Evolutionary conservation across 257 asterid species (phyloP), one percentile per base, ranked within the genome.

Genomic region (Rehmannia glutinosa): DNA sequence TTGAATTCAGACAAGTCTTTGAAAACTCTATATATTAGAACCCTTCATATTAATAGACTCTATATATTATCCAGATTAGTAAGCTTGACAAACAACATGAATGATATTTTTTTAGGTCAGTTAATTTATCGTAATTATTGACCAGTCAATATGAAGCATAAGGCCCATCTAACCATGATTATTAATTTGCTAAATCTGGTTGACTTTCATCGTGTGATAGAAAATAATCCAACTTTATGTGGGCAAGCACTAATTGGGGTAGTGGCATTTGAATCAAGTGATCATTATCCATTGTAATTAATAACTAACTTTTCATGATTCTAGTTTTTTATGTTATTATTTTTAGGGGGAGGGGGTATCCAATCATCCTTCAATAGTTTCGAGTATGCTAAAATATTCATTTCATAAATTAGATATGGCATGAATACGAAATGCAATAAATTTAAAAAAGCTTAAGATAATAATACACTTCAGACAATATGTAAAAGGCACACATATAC

Each of bases 181-280:
- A 39, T 5, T 21, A 30, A 30, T 4, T 38, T 12, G 13, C 36
- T 6, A 11, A 60, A 32, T 21, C 45, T 38, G 66, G 66, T 60
- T 60, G 66, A 60, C 66, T 60, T 60, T 60, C 36, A 20, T 21
- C 4, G 13, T 8, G 3, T 57, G 13, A 35, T 19, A 59, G 33
- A 36, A 5, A 9, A 23, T 30, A 10, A 0, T 39, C 32, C 52
- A 20, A 39, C 21, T 36, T 16, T 64, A 49, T 20, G 70, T 64
- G 70, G 60, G 8, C 70, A 64, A 64, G 61, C 61, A 64, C 70
- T 64, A 49, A 33, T 33, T 1, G 13, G 27, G 15, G 36, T 49
- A 17, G 24, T 64, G 54, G 1, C 54, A 47, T 36, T 49, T 33
- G 23, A 49, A 64, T 64, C 21, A 32, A 47, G 13, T 49, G 15